Conservation (phyloP, 1,284 basidiomycete genomes). For the Vanrija sp. region DNA sequence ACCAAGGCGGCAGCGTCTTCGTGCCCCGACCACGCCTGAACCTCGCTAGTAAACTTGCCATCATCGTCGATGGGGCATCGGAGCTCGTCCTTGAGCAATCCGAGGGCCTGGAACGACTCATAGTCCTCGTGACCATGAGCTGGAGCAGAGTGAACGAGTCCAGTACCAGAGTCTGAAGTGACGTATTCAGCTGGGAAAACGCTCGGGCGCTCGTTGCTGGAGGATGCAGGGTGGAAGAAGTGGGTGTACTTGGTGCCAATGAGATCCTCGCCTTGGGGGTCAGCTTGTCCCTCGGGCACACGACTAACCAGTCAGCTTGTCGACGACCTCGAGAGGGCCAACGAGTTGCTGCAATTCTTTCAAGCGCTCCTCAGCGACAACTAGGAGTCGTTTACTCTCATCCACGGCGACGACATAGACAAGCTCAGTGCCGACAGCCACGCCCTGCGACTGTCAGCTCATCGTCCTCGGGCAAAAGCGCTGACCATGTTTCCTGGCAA, state of each 20-base stretch:
- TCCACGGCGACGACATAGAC: constrained; percentile 62
- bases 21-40: constrained; percentile 57
- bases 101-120: constrained; percentile 57
- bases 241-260: constrained; percentile 64
- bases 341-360: constrained; percentile 56
- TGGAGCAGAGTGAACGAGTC: constrained; percentile 92
- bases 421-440: constrained; percentile 74
- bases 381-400: constrained; percentile 48
- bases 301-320: constrained; percentile 55
- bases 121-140: constrained; percentile 96
- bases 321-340: constrained; percentile 55
- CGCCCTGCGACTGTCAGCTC: constrained; percentile 57
- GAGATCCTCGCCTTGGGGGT: constrained; percentile 58
- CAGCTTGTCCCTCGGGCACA: neutral
- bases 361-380: constrained; percentile 71
- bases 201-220: constrained; percentile 53
- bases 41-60: constrained; percentile 66
- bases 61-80: constrained; percentile 74
- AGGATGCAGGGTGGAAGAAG: constrained; percentile 58
- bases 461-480: neutral
- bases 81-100: constrained; percentile 41
- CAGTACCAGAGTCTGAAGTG: constrained; percentile 84
- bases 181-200: constrained; percentile 63
- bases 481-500: constrained; percentile 89
- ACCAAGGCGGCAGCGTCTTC: constrained; percentile 40